Evolutionary conservation across 208 protist species (phyloP), one percentile per base, ranked within the genome.

Genomic region (Wallacemonas collosoma): DNA sequence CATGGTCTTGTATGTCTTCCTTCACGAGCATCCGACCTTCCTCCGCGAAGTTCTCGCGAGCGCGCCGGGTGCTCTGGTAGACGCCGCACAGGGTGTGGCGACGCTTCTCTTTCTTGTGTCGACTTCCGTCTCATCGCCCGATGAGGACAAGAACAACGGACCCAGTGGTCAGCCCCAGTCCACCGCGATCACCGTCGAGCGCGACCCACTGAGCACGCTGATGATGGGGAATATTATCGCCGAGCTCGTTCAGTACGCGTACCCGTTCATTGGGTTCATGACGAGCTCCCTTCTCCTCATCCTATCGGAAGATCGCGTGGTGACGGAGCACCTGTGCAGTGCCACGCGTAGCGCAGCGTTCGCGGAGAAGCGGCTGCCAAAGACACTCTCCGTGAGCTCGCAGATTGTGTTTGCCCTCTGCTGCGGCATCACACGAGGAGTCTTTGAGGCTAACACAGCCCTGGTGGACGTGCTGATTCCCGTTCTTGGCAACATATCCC

Each of bases 231-330:
- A 69, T 3, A 68, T 93, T n/a, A 65, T 87, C 55, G 61, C 64
- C 39, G 75, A 84, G 11, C 73, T 83, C n/a, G 60, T 75, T 40
- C 56, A 66, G 38, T 92, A 93, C 74, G 79, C 87, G 6, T 90
- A 90, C 73, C 85, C 87, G 4, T 93, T 93, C 62, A 85, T 93
- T 61, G 83, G 81, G 65, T 93, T 91, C 67, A 93, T 95, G 85
- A 82, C 83, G 17, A 84, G 81, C 71, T 94, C 88, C 17, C 63
- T 95, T n/a, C 57, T 95, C 44, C 66, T 95, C 54, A 75, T 95
- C 36, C 60, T 89, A 36, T 94, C 91, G 15, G 86, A 95, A 68
- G 82, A 94, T 61, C 81, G 81, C 26, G 72, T 89, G 26, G 67
- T 93, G 11, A 90, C 88, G 54, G 77, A 77, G 45, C 58, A 83